Evolutionary conservation across 441 rosid species (phyloP).

Genomic region (Mallotus japonicus): DNA sequence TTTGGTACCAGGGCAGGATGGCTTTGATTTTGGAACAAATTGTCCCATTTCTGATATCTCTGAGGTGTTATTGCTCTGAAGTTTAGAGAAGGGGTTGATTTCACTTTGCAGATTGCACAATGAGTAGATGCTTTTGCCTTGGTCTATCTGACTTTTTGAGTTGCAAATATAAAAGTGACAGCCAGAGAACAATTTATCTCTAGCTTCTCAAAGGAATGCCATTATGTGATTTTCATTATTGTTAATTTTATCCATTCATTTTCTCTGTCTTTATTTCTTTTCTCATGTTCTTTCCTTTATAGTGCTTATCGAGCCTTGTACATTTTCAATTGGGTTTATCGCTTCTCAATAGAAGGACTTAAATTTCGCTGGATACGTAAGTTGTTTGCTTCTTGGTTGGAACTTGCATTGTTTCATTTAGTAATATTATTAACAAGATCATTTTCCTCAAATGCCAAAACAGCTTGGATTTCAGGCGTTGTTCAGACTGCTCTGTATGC

Average conservation of each 20-base stretch:
- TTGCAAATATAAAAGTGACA: neutral
- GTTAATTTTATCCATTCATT: neutral
- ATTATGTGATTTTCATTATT: neutral
- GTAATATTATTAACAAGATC: slow-evolving; percentile 4
- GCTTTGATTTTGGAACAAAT: neutral
- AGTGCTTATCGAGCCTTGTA: slow-evolving; percentile 46
- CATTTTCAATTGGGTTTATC: slow-evolving; percentile 44
- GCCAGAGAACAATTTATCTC: neutral
- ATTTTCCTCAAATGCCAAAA: slow-evolving; percentile 1
- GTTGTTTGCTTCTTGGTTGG: slow-evolving; percentile 18
- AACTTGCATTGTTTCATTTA: neutral
- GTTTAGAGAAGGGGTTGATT: neutral
- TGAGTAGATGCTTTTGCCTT: neutral
- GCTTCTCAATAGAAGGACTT: slow-evolving; percentile 33
- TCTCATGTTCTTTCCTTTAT: slow-evolving; percentile 3
- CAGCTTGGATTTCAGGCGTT: slow-evolving; percentile 46
- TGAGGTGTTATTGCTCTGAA: neutral
- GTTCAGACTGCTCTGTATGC: slow-evolving; percentile 46
- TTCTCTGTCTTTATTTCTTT: neutral
- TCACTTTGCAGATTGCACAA: neutral
- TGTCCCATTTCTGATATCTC: neutral
- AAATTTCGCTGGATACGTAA: slow-evolving; percentile 40
- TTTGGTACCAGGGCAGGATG: neutral
- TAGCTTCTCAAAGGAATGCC: neutral
- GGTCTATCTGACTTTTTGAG: neutral